Percentiles rank a stretch among this genome's conserved stretches.
Conservation (phyloP, 257 asterid genomes). For the Fraxinus cuspidata region DNA sequence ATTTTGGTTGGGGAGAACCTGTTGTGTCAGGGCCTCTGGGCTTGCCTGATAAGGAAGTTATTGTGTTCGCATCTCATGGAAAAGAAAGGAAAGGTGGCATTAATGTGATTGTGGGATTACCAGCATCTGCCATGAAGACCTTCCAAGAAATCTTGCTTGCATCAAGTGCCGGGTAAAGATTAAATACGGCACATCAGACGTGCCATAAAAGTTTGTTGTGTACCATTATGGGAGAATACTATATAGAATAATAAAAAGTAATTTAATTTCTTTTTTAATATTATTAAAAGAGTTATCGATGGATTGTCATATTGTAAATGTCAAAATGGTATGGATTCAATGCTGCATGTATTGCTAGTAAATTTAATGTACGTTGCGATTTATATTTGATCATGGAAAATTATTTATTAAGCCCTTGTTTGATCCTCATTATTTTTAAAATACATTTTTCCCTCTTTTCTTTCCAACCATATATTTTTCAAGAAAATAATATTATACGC, state of each 20-base stretch:
- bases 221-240: no score
- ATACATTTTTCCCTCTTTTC: no score
- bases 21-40: conserved; percentile 73
- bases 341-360: not conserved
- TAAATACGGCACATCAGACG: no score
- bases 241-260: no score
- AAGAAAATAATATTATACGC: no score
- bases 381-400: no score
- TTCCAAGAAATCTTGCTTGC: conserved; percentile 57
- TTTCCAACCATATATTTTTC: no score
- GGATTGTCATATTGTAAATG: not conserved
- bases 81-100: conserved; percentile 61
- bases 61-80: conserved; percentile 77
- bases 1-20: conserved; percentile 96
- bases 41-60: conserved; percentile 84
- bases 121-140: conserved; percentile 80
- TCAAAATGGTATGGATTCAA: no score
- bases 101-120: conserved; percentile 89
- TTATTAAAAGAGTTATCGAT: not conserved
- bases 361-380: not conserved
- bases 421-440: no score
- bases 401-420: no score
- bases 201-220: no score
- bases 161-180: no score
- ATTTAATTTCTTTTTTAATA: not conserved